Conservation (phyloP, 768 basidiomycete species). For the Tephrocybe sp. region DNA sequence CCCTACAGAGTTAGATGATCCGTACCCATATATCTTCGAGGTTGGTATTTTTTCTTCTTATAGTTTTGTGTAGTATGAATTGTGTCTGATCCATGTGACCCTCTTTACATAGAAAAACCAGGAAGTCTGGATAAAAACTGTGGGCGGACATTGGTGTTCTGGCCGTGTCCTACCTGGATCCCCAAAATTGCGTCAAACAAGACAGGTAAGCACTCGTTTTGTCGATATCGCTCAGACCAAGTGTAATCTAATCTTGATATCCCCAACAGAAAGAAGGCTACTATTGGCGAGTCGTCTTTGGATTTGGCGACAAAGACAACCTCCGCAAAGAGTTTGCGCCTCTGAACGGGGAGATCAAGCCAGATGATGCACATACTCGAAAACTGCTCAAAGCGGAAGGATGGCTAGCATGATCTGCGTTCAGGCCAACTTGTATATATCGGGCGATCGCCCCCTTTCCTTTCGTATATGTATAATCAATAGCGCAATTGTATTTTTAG, state of each 20-base stretch:
- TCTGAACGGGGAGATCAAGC: slow-evolving; percentile 65
- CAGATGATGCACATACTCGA: slow-evolving; percentile 46
- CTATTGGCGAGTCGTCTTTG: slow-evolving; percentile 54
- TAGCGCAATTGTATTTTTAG: not conserved
- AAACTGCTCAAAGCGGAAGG: slow-evolving; percentile 46
- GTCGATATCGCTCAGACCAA: not conserved
- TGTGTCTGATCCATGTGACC: not conserved
- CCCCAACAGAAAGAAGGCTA: slow-evolving; percentile 43
- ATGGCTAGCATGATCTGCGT: slow-evolving; percentile 37
- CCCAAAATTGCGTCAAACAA: slow-evolving; percentile 43
- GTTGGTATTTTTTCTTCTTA: slow-evolving; percentile 28
- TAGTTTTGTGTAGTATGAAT: not conserved
- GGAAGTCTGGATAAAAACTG: slow-evolving; percentile 50
- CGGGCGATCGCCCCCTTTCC: no score
- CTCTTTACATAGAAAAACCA: slow-evolving; percentile 30
- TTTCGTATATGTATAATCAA: not conserved
- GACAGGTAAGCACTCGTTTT: slow-evolving; percentile 34
- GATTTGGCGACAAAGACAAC: slow-evolving; percentile 38
- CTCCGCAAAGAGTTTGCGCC: slow-evolving; percentile 63
- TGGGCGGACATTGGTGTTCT: slow-evolving; percentile 47
- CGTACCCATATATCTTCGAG: slow-evolving; percentile 52
- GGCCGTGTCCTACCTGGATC: slow-evolving; percentile 47
- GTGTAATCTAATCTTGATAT: not conserved
- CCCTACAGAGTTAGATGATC: slow-evolving; percentile 45
- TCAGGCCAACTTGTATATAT: not conserved